Evolutionary conservation across 768 basidiomycete species (phyloP).

Genomic region (Termitomyces eurrhizus): DNA sequence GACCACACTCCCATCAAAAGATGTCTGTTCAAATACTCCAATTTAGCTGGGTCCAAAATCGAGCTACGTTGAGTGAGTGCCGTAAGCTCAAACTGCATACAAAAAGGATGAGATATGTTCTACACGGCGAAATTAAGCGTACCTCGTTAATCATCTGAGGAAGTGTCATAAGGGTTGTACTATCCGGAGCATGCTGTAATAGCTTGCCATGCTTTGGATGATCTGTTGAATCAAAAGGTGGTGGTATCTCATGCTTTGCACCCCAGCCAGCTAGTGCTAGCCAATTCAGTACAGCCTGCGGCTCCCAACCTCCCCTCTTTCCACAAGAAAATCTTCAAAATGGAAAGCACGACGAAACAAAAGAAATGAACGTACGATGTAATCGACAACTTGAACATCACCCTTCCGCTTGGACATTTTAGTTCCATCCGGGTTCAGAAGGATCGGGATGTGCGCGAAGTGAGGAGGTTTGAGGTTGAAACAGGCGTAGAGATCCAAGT

Average conservation of each 20-base stretch:
- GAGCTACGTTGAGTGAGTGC: slow-evolving; percentile 79
- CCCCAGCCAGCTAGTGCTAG: slow-evolving; percentile 95
- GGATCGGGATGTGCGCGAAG: slow-evolving; percentile 89
- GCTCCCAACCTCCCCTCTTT: slow-evolving; percentile 87
- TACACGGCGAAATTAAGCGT: background rate
- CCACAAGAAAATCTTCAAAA: background rate
- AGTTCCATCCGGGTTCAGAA: slow-evolving; percentile 84
- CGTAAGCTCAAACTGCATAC: slow-evolving; percentile 65
- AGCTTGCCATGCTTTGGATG: slow-evolving; percentile 15
- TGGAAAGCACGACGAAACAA: background rate
- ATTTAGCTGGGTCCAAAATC: slow-evolving; percentile 73
- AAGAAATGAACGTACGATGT: slow-evolving; percentile 53
- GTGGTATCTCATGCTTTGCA: slow-evolving; percentile 36
- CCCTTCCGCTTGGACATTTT: slow-evolving; percentile 96
- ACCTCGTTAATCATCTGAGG: slow-evolving; percentile 66
- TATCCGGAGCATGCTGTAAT: slow-evolving; percentile 51
- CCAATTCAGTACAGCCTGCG: slow-evolving; percentile 87
- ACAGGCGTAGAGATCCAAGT: slow-evolving; percentile 83
- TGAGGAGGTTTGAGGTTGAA: slow-evolving; percentile 68
- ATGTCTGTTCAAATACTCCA: slow-evolving; percentile 87
- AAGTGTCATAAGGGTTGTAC: slow-evolving; percentile 57
- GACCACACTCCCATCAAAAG: slow-evolving; percentile 63
- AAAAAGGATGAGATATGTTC: background rate
- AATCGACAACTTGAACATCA: slow-evolving; percentile 83
- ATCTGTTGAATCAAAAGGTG: slow-evolving; percentile 18